A percentile compares a stretch with the other conserved stretches of the same genome.
Evolutionary conservation across 305 asterid genomes (phyloP).

Genomic region (Fraxinus velutina): DNA sequence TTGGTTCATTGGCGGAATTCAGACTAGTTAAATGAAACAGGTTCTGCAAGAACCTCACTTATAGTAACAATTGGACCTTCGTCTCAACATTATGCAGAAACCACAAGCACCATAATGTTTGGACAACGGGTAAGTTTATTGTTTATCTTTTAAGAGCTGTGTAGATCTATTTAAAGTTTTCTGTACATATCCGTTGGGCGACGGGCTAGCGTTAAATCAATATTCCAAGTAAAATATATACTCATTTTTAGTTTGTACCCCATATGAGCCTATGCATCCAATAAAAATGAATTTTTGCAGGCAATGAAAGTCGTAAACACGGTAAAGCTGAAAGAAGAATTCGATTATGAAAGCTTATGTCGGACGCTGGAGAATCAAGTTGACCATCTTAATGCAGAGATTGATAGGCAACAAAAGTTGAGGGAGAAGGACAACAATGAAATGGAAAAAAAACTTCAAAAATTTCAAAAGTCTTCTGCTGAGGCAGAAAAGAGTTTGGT

Average conservation of each 20-base stretch:
- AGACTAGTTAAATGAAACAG: constrained; percentile 41
- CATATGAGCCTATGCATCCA: constrained; percentile 10
- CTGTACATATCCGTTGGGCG: not conserved
- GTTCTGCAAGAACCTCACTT: constrained; percentile 96
- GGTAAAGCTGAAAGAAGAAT: constrained; percentile 85
- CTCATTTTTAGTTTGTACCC: not conserved
- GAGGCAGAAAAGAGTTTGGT: constrained; percentile 54
- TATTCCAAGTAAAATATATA: not conserved
- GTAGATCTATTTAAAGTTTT: not conserved
- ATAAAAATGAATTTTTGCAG: constrained; percentile 40
- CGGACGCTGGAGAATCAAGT: constrained; percentile 76
- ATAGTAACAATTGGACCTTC: constrained; percentile 82
- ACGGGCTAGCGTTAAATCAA: not conserved
- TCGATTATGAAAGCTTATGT: constrained; percentile 85
- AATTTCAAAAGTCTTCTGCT: constrained; percentile 50
- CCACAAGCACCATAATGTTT: constrained; percentile 87
- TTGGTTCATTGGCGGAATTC: constrained; percentile 15
- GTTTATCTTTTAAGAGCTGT: not conserved
- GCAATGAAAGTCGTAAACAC: constrained; percentile 85
- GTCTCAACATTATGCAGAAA: constrained; percentile 82
- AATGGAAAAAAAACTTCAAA: constrained; percentile 49
- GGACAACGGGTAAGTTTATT: constrained; percentile 81
- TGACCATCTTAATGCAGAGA: constrained; percentile 66
- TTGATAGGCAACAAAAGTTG: constrained; percentile 69
- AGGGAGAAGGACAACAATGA: constrained; percentile 54